phyloP scores from a whole-genome alignment of 352 stramenopile species.

The Phytophthora kernoviae region DNA sequence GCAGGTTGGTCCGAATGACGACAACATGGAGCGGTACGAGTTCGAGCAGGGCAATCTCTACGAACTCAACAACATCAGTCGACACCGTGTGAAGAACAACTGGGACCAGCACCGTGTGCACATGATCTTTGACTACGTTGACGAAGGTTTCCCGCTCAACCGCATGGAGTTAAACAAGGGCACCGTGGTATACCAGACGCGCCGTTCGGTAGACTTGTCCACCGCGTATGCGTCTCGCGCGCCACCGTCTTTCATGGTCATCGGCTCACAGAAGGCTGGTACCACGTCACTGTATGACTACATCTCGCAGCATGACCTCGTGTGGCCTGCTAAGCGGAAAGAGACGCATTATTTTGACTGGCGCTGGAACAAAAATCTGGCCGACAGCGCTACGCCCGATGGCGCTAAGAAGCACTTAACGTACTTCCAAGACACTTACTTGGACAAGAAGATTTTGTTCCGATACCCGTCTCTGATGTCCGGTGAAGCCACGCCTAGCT shows the following conservation, averaged over 20 bases:
- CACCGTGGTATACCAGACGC: conserved; percentile 95
- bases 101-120: conserved; percentile 93
- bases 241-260: conserved; percentile 93
- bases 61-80: conserved; percentile 99
- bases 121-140: conserved; percentile 99
- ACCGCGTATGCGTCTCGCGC: conserved; percentile 75
- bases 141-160: conserved; percentile 70
- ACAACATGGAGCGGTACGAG: conserved; percentile 89
- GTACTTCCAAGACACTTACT: conserved; percentile 85
- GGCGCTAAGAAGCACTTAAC: conserved; percentile 60
- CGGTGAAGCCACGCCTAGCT: conserved; percentile 93
- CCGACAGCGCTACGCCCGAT: conserved; percentile 53
- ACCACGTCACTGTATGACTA: conserved; percentile 98
- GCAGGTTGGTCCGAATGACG: conserved; percentile 81
- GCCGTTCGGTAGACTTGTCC: conserved; percentile 93
- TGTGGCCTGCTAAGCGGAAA: conserved; percentile 89
- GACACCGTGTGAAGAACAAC: conserved; percentile 95
- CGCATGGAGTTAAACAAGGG: conserved; percentile 82
- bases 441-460: conserved; percentile 81
- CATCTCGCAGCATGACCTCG: conserved; percentile 96
- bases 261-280: conserved; percentile 96
- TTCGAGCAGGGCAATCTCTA: conserved; percentile 95
- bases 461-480: conserved; percentile 91
- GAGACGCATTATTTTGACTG: conserved; percentile 99
- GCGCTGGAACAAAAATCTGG: conserved; percentile 92